These are phyloP conservation scores for Saccharum spontaneum DNA, from an alignment of 176 grass and related monocot species.

Conservation along the genomic window DNA sequence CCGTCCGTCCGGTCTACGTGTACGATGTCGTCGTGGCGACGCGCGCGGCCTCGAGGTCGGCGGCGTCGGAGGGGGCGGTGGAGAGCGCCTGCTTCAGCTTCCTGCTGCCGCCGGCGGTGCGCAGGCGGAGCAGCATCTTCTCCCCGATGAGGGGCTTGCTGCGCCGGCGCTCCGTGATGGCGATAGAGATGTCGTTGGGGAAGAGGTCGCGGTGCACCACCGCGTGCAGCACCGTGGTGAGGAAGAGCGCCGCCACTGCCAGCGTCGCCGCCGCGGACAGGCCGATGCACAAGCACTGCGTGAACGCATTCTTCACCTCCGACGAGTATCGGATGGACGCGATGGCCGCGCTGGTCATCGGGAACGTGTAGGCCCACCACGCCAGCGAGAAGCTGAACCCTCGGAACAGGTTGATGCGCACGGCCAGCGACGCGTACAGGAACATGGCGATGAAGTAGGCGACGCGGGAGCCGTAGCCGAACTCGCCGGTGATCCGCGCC, in stretches of 20 bases:
- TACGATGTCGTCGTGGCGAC: neutral
- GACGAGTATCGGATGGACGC: too few species aligned
- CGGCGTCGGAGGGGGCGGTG: neutral
- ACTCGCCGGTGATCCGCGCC: slow-evolving; percentile 13
- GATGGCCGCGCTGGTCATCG: too few species aligned
- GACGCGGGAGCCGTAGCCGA: too few species aligned
- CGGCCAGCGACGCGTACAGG: too few species aligned
- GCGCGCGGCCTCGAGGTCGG: slow-evolving; percentile 4
- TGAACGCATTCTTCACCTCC: slow-evolving; percentile 47
- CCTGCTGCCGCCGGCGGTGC: neutral
- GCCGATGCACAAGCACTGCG: slow-evolving; percentile 57
- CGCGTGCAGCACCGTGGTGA: slow-evolving; percentile 76
- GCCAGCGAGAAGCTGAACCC: too few species aligned
- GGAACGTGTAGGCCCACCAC: too few species aligned
- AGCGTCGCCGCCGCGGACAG: slow-evolving; percentile 60
- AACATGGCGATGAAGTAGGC: too few species aligned
- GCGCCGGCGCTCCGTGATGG: slow-evolving; percentile 57
- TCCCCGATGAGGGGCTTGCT: slow-evolving; percentile 27
- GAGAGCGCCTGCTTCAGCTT: neutral
- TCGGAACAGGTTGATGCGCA: too few species aligned
- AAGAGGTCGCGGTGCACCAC: slow-evolving; percentile 76
- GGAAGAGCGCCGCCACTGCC: slow-evolving; percentile 50
- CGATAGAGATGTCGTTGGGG: slow-evolving; percentile 97
- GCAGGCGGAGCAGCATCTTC: neutral
- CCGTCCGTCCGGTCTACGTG: neutral